phyloP scores from a whole-genome alignment of 257 asterid genomes.

The Euphrasia confusa region DNA sequence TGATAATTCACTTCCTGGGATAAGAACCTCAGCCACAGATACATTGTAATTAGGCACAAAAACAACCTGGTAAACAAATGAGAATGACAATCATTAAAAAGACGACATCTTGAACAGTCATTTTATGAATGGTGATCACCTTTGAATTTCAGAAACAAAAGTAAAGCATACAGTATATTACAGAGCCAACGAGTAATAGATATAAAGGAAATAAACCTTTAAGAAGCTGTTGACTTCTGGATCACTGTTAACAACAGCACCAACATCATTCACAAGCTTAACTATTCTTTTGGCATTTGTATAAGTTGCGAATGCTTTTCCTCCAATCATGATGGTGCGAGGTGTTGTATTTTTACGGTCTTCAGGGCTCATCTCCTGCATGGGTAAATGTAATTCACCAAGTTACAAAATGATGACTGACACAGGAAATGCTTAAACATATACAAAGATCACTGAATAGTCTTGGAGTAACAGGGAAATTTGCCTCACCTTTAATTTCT shows the following conservation, averaged over 20 bases:
- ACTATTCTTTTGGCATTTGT: conserved; percentile 96
- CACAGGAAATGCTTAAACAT: conserved; percentile 12
- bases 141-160: too few species aligned
- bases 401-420: conserved; percentile 14
- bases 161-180: too few species aligned
- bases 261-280: conserved; percentile 93
- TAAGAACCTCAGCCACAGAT: conserved; percentile 96
- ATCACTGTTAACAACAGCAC: conserved; percentile 84
- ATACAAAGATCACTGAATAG: conserved; percentile 1
- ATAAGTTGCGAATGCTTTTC: conserved; percentile 98
- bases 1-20: conserved; percentile 97
- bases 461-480: conserved; percentile 26
- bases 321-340: conserved; percentile 97
- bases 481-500: conserved; percentile 82
- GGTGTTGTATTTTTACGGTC: conserved; percentile 72
- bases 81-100: neutral
- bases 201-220: conserved; percentile 48
- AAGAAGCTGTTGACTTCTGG: conserved; percentile 82
- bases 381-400: conserved; percentile 12
- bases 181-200: too few species aligned
- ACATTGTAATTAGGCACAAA: conserved; percentile 98
- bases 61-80: conserved; percentile 51
- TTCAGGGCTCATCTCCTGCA: conserved; percentile 94
- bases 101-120: neutral
- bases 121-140: conserved; percentile 4